phyloP scores from a whole-genome alignment of 179 eudicot species.

The Beta macrorhiza region DNA sequence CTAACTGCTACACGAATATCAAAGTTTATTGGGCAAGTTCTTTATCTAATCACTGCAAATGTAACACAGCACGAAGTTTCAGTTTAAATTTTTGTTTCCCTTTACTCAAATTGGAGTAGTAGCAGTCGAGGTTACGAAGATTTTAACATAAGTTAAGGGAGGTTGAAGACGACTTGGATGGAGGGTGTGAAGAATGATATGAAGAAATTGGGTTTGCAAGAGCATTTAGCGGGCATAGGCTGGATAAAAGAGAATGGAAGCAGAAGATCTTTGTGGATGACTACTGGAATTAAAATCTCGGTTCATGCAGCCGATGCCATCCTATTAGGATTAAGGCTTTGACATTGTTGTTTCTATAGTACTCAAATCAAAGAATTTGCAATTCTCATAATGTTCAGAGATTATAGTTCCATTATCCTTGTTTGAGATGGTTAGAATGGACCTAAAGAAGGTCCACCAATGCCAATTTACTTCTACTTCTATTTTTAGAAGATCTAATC shows the following conservation, averaged over 20 bases:
- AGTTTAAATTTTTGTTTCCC: background rate
- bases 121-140: too few relatives aligned
- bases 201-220: too few relatives aligned
- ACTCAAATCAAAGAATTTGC: background rate
- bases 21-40: background rate
- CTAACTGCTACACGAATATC: background rate
- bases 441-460: background rate
- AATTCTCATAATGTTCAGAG: background rate
- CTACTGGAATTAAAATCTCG: too few relatives aligned
- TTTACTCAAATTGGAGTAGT: background rate
- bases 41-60: background rate
- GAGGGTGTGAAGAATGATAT: too few relatives aligned
- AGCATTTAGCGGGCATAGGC: too few relatives aligned
- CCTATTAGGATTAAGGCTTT: too few relatives aligned
- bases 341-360: too few relatives aligned
- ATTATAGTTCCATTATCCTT: background rate
- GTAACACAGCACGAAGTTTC: background rate
- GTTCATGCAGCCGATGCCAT: too few relatives aligned
- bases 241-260: too few relatives aligned
- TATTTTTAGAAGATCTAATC: background rate
- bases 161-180: too few relatives aligned
- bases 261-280: too few relatives aligned
- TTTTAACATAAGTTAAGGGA: too few relatives aligned
- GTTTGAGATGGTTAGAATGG: background rate
- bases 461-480: background rate